These are phyloP conservation scores for Penicillium nordicum DNA, from an alignment of 2,329 filamentous ascomycete species.

Conservation along the genomic window DNA sequence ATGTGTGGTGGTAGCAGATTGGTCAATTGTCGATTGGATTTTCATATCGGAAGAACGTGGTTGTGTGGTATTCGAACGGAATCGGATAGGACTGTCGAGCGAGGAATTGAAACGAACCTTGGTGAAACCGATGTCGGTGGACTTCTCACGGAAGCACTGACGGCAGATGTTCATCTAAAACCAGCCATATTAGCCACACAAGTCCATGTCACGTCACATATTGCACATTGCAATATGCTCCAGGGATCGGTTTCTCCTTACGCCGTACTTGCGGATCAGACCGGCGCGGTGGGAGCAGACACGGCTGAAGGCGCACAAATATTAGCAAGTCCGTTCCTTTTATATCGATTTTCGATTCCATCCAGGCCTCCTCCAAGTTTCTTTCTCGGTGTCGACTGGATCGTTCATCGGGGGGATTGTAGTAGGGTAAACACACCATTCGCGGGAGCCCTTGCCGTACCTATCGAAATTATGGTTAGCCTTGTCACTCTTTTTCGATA, in stretches of 20 bases:
- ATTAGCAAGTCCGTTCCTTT: conserved; percentile 26
- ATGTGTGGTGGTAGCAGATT: neutral
- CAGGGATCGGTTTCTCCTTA: conserved; percentile 25
- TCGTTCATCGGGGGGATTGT: conserved; percentile 14
- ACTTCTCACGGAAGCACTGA: conserved; percentile 68
- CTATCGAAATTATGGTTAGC: conserved; percentile 25
- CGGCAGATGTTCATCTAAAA: conserved; percentile 57
- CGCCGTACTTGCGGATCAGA: conserved; percentile 99
- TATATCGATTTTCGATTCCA: conserved; percentile 17
- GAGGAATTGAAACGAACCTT: conserved; percentile 52
- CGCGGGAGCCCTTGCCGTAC: conserved; percentile 85
- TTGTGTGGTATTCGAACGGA: neutral
- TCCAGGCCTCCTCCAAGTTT: conserved; percentile 9
- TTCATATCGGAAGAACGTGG: neutral
- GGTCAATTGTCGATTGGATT: neutral
- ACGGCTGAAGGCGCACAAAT: conserved; percentile 52
- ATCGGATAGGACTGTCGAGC: neutral
- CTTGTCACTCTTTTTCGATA: conserved; percentile 9
- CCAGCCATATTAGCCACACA: conserved; percentile 19
- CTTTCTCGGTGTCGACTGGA: conserved; percentile 4
- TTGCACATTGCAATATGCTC: neutral
- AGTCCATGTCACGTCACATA: conserved; percentile 5
- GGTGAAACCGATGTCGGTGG: conserved; percentile 64
- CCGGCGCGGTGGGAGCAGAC: conserved; percentile 93
- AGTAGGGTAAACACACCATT: conserved; percentile 66